phyloP scores from a whole-genome alignment of 768 basidiomycete species.

The Cubamyces sp. region DNA sequence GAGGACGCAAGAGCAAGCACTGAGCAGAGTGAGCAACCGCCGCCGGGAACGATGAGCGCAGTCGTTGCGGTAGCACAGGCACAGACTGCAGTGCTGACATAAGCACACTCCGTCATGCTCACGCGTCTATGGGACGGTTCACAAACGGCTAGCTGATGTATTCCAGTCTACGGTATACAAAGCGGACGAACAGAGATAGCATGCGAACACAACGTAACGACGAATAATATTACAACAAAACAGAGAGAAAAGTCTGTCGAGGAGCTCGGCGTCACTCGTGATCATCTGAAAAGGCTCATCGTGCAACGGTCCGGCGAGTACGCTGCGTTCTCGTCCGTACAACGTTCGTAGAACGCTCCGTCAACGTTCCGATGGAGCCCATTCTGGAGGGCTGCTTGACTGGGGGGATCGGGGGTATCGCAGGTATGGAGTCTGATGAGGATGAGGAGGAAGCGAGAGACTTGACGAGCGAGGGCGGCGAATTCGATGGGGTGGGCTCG shows the following conservation, averaged over 20 bases:
- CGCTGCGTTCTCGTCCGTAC: slow-evolving; percentile 22
- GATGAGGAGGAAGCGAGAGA: slow-evolving; percentile 46
- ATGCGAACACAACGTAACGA: slow-evolving; percentile 6
- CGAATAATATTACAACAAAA: slow-evolving; percentile 15
- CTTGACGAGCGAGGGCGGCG: slow-evolving; percentile 21
- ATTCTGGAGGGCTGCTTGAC: slow-evolving; percentile 32
- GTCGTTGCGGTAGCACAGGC: slow-evolving; percentile 4
- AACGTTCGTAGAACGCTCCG: slow-evolving; percentile 41
- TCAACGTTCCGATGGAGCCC: slow-evolving; percentile 35
- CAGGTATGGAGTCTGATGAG: slow-evolving; percentile 32
- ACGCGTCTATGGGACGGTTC: too few species aligned
- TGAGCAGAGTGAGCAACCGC: background rate
- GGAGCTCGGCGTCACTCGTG: background rate
- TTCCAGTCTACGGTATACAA: slow-evolving; percentile 13
- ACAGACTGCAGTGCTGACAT: slow-evolving; percentile 7
- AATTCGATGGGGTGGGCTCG: slow-evolving; percentile 33
- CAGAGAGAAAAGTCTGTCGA: background rate
- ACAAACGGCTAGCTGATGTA: background rate
- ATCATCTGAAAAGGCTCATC: background rate
- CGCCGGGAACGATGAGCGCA: slow-evolving; percentile 5
- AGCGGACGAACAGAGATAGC: slow-evolving; percentile 8
- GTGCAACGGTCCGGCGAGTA: slow-evolving; percentile 22
- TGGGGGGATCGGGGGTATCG: slow-evolving; percentile 19
- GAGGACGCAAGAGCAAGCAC: background rate
- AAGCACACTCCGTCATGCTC: background rate